Evolutionary conservation across 2,329 filamentous ascomycete species (phyloP), one percentile per base, ranked within the genome.

Genomic region (Nothomitra cinnamomea): DNA sequence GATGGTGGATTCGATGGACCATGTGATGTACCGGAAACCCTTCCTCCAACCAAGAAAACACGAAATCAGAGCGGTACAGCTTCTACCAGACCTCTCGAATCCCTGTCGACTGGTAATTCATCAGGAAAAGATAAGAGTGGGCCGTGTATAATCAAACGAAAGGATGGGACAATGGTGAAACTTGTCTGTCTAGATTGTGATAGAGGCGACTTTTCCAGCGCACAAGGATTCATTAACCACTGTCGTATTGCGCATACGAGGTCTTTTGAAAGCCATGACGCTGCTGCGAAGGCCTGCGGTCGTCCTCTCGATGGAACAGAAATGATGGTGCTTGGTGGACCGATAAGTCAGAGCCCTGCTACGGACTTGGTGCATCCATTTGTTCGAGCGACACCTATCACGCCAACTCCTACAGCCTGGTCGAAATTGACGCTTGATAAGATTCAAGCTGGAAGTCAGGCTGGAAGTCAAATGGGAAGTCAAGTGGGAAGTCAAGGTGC

Each of bases 151-250:
- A 75, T 95, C 64, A 89, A 87, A 69, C 83, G 88, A 61, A 82
- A 84, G 53, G 89, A 96, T 67, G 86, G 86, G 54, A 76, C 86
- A 63, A 81, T 83, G 58, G 90, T 96, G 58, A 94, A 94, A 68
- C 76, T 96, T 50, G 83, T 94, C 58, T 98, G 92, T 71, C 69
- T 85, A 56, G 85, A 92, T 66, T 96, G 92, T 67, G 77, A 87
- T 51, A 78, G 90, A 58, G 86, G 87, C 65, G 87, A 95, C 66
- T 96, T 96, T 64, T 89, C 85, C 54, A 96, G 89, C 70, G 94
- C 89, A 0, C 92, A 96, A 67, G 92, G 92, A n/a, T 96, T 96
- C 69, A 92, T 98, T 70, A 98, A 98, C 64, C 92, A 98, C 65
- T 96, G 90, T 65, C 87, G 92, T 55, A 96, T 98, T 61, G 88